These are phyloP conservation scores for Mycena leptocephala DNA, from an alignment of 768 basidiomycete species.

Conservation along the genomic window DNA sequence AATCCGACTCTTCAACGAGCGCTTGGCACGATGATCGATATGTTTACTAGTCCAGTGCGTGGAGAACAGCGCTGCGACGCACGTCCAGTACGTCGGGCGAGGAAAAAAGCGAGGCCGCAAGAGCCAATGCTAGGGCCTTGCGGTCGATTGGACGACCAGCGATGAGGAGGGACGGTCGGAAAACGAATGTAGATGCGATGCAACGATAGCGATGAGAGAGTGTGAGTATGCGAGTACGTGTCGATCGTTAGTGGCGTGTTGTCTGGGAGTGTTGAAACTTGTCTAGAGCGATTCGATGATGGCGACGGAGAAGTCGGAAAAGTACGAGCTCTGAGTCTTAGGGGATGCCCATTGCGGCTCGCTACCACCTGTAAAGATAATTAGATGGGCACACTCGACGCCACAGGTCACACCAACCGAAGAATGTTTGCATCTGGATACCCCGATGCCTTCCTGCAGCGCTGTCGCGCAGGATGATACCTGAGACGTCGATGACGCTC, in stretches of 20 bases:
- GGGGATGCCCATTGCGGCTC: conserved; percentile 70
- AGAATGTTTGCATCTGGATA: conserved; percentile 61
- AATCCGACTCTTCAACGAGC: conserved; percentile 15
- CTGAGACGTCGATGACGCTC: conserved; percentile 72
- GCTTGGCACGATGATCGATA: conserved; percentile 16
- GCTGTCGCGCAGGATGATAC: conserved; percentile 69
- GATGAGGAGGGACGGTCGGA: not conserved
- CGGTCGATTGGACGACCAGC: conserved; percentile 17
- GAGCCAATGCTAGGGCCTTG: conserved; percentile 5
- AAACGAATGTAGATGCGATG: conserved; percentile 2
- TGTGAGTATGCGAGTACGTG: conserved; percentile 13
- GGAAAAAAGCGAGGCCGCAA: not conserved
- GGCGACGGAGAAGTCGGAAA: conserved; percentile 81
- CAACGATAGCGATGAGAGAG: conserved; percentile 12
- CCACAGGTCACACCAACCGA: conserved; percentile 24
- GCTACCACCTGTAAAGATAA: conserved; percentile 46
- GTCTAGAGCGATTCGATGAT: conserved; percentile 65
- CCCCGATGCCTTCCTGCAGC: conserved; percentile 71
- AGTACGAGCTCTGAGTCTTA: conserved; percentile 73
- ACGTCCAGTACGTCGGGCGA: not conserved
- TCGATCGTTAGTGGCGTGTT: conserved; percentile 25
- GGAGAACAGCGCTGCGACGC: not conserved
- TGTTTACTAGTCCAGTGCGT: conserved; percentile 30
- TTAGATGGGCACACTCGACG: not conserved
- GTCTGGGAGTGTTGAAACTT: not conserved